Percentiles rank a stretch among this genome's conserved stretches.
These are phyloP conservation scores for Spizellomyces punctatus DNA, from an alignment of 192 early-diverging fungal genomes.

Conservation along the genomic window DNA sequence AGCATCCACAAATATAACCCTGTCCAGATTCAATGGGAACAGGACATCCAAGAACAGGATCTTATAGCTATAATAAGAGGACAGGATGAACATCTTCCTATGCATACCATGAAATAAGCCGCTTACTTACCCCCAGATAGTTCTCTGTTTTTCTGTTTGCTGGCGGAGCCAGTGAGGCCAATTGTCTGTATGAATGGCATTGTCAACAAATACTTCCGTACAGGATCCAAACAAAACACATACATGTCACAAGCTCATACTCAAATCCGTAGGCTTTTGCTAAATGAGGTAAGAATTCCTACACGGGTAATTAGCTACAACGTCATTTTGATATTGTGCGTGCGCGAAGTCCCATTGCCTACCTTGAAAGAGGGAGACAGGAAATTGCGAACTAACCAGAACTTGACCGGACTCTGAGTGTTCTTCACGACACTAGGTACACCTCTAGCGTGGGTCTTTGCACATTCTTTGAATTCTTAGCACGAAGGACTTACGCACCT, in stretches of 20 bases:
- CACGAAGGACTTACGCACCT: conserved; percentile 2
- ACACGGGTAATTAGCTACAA: background rate
- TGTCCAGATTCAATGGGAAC: conserved; percentile 90
- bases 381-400: conserved; percentile 99
- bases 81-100: no score
- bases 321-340: no score
- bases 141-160: conserved; percentile 94
- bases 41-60: conserved; percentile 97
- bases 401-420: conserved; percentile 90
- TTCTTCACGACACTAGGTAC: conserved; percentile 74
- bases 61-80: conserved; percentile 71
- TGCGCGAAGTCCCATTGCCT: background rate
- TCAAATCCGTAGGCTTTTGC: conserved; percentile 85
- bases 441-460: background rate
- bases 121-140: conserved; percentile 82
- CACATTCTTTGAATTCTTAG: background rate
- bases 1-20: conserved; percentile 98
- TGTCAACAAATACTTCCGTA: conserved; percentile 1
- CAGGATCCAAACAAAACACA: conserved; percentile 6
- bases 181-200: conserved; percentile 58
- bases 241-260: conserved; percentile 92
- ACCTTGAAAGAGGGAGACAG: conserved; percentile 94
- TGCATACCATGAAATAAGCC: no score
- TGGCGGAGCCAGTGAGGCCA: conserved; percentile 96
- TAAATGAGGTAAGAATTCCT: conserved; percentile 89